Conservation (phyloP, 2,329 filamentous ascomycete genomes). For the Nemania serpens region DNA sequence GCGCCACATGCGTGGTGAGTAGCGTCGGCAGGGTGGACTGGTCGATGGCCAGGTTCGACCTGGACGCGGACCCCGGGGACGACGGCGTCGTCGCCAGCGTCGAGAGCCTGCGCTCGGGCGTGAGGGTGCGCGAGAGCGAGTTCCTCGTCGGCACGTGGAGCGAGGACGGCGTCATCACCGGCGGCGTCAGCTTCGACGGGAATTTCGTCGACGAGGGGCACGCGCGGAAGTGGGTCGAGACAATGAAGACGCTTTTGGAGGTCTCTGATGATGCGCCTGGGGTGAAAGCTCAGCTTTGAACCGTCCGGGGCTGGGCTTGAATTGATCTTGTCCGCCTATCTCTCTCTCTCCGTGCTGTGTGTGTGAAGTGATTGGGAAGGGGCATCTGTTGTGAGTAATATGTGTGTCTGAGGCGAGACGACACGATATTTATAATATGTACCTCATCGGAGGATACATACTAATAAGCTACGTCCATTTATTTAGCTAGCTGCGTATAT, state of each 20-base stretch:
- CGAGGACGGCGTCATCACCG: constrained; percentile 20
- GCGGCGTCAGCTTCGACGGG: constrained; percentile 26
- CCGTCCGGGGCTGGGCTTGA: background rate
- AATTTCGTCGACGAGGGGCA: constrained; percentile 23
- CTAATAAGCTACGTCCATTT: background rate
- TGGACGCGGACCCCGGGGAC: constrained; percentile 17
- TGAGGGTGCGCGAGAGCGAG: constrained; percentile 22
- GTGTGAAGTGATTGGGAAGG: background rate
- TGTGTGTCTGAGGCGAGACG: background rate
- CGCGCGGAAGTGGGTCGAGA: constrained; percentile 18
- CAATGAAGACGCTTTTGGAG: constrained; percentile 24
- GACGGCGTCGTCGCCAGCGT: constrained; percentile 22
- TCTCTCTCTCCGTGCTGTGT: too few relatives aligned
- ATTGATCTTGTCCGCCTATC: background rate
- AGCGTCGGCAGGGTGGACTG: constrained; percentile 25
- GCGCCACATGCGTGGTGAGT: constrained; percentile 23
- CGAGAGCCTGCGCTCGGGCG: constrained; percentile 17
- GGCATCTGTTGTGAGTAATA: background rate
- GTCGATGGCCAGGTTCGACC: constrained; percentile 15
- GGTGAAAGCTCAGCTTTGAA: constrained; percentile 13
- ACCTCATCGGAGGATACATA: too few relatives aligned
- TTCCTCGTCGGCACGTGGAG: constrained; percentile 25
- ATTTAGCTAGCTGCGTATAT: background rate
- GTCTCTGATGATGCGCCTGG: background rate
- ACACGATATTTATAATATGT: background rate